A percentile compares a stretch with the other conserved stretches of the same genome.
Conservation (phyloP, 345 rosid species). For the Moringa oleifera region DNA sequence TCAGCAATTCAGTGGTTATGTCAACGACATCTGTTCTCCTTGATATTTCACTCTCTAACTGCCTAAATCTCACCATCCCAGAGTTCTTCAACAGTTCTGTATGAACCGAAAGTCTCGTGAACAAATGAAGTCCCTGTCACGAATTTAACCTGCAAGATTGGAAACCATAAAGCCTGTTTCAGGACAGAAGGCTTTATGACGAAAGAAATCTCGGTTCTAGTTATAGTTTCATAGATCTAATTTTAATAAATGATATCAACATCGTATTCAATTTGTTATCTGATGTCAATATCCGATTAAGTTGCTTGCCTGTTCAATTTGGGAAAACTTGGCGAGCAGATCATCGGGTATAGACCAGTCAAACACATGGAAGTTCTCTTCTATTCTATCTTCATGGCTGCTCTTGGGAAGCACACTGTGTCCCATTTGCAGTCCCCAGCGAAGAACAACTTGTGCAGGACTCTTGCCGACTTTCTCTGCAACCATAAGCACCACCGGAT, state of each 20-base stretch:
- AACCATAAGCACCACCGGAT: constrained; percentile 29
- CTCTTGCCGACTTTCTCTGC: constrained; percentile 47
- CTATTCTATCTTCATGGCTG: constrained; percentile 38
- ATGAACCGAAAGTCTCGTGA: constrained; percentile 32
- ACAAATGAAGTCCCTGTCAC: constrained; percentile 20
- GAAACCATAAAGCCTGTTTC: no score
- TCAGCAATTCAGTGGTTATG: no score
- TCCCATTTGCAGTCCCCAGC: constrained; percentile 66
- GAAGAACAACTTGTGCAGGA: constrained; percentile 56
- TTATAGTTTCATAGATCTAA: no score
- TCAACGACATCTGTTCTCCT: no score
- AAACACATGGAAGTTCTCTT: constrained; percentile 36
- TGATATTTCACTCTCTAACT: no score
- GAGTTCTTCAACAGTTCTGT: constrained; percentile 39
- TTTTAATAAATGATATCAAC: no score
- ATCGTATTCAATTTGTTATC: no score
- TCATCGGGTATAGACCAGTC: constrained; percentile 47
- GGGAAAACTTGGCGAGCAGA: constrained; percentile 30
- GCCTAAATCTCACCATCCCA: constrained; percentile 51
- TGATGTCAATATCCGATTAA: no score
- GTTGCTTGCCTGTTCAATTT: constrained; percentile 56
- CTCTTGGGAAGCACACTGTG: constrained; percentile 68
- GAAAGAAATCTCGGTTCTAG: no score
- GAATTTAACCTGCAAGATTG: constrained; percentile 26
- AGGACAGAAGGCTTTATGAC: no score